Evolutionary conservation across 1,139 yeast species (phyloP).

Genomic region (Pichia sp.): DNA sequence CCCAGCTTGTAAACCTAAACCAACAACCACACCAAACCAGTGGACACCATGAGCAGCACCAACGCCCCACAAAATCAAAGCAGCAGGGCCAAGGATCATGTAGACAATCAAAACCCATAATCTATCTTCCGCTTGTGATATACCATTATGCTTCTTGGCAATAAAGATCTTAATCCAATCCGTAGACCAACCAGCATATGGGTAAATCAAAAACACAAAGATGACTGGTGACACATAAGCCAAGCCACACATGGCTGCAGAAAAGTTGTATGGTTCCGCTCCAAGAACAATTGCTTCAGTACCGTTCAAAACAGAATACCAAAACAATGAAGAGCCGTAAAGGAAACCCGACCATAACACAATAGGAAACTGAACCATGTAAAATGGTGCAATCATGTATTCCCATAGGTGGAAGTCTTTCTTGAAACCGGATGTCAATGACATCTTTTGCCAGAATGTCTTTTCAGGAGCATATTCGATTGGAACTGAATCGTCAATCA

Average conservation of each 20-base stretch:
- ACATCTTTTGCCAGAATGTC: constrained; percentile 35
- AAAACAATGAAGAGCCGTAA: constrained; percentile 59
- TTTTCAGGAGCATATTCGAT: constrained; percentile 30
- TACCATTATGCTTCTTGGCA: constrained; percentile 37
- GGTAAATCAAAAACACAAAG: constrained; percentile 34
- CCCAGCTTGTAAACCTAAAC: constrained; percentile 52
- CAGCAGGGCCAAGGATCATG: constrained; percentile 37
- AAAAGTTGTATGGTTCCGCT: constrained; percentile 42
- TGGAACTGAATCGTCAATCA: constrained; percentile 22
- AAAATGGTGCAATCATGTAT: constrained; percentile 38
- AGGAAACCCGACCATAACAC: constrained; percentile 59
- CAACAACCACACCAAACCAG: constrained; percentile 53
- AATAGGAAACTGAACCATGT: constrained; percentile 48
- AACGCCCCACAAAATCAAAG: constrained; percentile 41
- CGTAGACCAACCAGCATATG: constrained; percentile 36
- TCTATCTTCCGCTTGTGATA: constrained; percentile 41
- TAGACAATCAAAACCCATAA: constrained; percentile 36
- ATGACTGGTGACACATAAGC: constrained; percentile 42
- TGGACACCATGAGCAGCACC: constrained; percentile 39
- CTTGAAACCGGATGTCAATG: constrained; percentile 35
- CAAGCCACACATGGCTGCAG: constrained; percentile 39
- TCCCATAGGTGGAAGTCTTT: constrained; percentile 33
- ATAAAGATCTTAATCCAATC: constrained; percentile 37
- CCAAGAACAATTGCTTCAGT: constrained; percentile 36
- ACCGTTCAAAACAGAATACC: constrained; percentile 50